Conservation (phyloP, 2,329 filamentous ascomycete species). For the Diaporthe destruens region DNA sequence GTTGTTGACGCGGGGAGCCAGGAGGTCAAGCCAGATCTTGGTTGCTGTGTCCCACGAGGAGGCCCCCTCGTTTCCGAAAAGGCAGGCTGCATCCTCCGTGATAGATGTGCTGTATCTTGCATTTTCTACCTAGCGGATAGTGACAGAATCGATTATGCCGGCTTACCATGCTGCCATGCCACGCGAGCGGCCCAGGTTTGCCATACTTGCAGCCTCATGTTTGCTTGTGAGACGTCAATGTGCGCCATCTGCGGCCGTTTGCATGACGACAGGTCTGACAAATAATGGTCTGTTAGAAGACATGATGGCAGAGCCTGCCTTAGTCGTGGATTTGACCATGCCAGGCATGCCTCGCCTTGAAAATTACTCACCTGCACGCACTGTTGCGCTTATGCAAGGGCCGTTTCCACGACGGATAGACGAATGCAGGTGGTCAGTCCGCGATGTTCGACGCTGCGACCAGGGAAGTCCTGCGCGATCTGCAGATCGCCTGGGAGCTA, state of each 20-base stretch:
- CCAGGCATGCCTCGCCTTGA: background rate
- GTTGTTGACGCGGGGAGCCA: background rate
- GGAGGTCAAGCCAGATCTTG: background rate
- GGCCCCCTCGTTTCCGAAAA: background rate
- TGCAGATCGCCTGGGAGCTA: constrained; percentile 24
- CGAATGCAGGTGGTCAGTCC: constrained; percentile 20
- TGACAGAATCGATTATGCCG: constrained; percentile 24
- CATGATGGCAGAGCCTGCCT: background rate
- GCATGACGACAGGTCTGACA: background rate
- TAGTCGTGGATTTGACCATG: background rate
- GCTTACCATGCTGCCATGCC: constrained; percentile 1
- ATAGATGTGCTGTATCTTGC: constrained; percentile 27
- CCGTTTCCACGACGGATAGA: constrained; percentile 17
- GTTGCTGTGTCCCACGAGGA: background rate
- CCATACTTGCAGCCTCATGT: background rate
- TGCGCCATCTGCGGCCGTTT: background rate
- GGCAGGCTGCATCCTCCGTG: constrained; percentile 5
- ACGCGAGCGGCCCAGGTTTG: constrained; percentile 18
- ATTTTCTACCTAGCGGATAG: constrained; percentile 22
- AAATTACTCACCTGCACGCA: constrained; percentile 15
- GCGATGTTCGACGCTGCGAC: background rate
- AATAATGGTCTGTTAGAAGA: constrained; percentile 7
- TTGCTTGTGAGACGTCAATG: background rate
- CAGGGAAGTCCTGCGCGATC: constrained; percentile 27
- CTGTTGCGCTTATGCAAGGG: constrained; percentile 28